A percentile compares a stretch with the other conserved stretches of the same genome.
Evolutionary conservation across 495 filamentous ascomycete genomes (phyloP).

Genomic region (Aspergillus affinis): DNA sequence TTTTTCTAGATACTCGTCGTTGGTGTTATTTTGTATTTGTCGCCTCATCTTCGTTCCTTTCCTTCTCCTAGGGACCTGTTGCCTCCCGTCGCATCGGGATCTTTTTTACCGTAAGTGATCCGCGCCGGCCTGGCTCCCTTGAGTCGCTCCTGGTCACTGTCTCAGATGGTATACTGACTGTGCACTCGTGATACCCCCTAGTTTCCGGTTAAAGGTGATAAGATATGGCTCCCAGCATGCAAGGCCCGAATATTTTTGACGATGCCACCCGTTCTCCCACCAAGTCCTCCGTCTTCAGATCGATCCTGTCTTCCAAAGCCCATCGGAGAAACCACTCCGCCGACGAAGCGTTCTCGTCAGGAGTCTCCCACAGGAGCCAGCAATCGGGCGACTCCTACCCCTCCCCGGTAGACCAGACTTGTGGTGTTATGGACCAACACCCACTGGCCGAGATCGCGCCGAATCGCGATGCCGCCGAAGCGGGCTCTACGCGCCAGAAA

Average conservation of each 20-base stretch:
- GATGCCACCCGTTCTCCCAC: conserved; percentile 38
- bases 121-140: conserved; percentile 30
- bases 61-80: conserved; percentile 5
- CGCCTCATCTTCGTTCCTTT: conserved; percentile 20
- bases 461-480: conserved; percentile 37
- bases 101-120: conserved; percentile 26
- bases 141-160: neutral
- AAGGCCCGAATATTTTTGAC: conserved; percentile 46
- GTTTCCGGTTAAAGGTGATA: conserved; percentile 39
- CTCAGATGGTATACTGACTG: conserved; percentile 6
- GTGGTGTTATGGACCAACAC: conserved; percentile 25
- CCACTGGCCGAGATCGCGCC: conserved; percentile 40
- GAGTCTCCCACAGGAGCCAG: conserved; percentile 17
- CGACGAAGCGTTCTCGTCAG: conserved; percentile 32
- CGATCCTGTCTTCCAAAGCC: conserved; percentile 42
- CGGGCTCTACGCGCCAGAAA: conserved; percentile 20
- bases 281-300: conserved; percentile 44
- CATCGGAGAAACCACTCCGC: conserved; percentile 45
- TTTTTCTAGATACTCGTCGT: conserved; percentile 18
- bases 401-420: conserved; percentile 30
- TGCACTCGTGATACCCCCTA: conserved; percentile 8
- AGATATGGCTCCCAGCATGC: conserved; percentile 38
- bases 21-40: conserved; percentile 9
- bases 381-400: conserved; percentile 21
- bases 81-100: conserved; percentile 2